These are phyloP conservation scores for Plasmodium fragile DNA, from an alignment of 169 alveolate species.

Conservation along the genomic window DNA sequence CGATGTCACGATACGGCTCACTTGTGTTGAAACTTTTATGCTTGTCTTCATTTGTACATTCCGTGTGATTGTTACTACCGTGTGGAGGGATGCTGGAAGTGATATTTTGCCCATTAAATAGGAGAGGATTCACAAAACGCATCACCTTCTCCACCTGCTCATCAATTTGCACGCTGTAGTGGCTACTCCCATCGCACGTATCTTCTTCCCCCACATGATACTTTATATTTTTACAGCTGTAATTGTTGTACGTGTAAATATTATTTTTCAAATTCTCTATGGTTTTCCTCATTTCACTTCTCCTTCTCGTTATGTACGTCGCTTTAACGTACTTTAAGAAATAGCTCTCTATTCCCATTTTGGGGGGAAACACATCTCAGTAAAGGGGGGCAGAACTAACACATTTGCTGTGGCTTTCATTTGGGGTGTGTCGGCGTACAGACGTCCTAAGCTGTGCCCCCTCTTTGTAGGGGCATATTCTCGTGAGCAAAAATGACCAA, in stretches of 20 bases:
- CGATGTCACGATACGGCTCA: neutral
- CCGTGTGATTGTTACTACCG: neutral
- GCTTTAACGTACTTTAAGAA: slow-evolving; percentile 51
- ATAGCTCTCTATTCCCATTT: slow-evolving; percentile 55
- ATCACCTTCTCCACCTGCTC: slow-evolving; percentile 15
- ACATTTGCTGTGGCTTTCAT: neutral
- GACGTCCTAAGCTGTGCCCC: neutral
- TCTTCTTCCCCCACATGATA: slow-evolving; percentile 49
- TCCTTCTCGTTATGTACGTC: slow-evolving; percentile 52
- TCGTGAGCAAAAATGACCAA: neutral
- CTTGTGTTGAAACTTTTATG: neutral
- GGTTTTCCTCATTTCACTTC: slow-evolving; percentile 70
- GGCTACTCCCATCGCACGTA: neutral
- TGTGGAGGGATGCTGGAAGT: neutral
- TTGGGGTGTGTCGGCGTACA: neutral
- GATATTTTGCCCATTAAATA: neutral
- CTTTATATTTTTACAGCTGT: slow-evolving; percentile 36
- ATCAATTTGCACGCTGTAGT: slow-evolving; percentile 36
- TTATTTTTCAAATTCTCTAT: slow-evolving; percentile 62
- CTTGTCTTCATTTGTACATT: neutral
- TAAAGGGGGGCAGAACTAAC: neutral
- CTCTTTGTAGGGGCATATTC: neutral
- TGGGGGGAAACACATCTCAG: neutral
- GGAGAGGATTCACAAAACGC: slow-evolving; percentile 25
- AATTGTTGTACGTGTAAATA: slow-evolving; percentile 55